phyloP scores from a whole-genome alignment of 148 eudicot genomes.

The Salicornia ramosissima region DNA sequence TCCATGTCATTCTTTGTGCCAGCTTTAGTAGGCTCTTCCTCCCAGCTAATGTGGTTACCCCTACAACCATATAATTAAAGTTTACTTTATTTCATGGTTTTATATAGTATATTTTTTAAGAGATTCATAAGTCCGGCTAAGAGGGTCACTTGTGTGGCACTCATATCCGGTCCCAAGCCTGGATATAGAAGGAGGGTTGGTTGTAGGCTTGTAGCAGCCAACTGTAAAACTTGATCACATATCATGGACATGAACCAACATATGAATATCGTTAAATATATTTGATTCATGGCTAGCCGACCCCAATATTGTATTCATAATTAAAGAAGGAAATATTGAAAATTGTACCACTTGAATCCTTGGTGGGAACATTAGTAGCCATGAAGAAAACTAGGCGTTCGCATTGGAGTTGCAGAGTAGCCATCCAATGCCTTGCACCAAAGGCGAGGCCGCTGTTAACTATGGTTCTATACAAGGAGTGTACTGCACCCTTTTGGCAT shows the following conservation, averaged over 20 bases:
- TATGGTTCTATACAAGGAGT: slow-evolving; percentile 62
- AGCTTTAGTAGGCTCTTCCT: slow-evolving; percentile 83
- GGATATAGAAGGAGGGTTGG: no score
- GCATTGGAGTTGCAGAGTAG: slow-evolving; percentile 83
- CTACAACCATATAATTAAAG: slow-evolving; percentile 28
- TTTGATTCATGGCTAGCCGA: no score
- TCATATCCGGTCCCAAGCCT: no score
- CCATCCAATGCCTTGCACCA: slow-evolving; percentile 85
- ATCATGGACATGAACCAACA: no score
- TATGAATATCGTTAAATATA: no score
- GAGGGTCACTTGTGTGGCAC: no score
- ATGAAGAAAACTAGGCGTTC: slow-evolving; percentile 79
- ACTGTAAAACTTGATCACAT: no score
- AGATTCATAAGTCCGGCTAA: no score
- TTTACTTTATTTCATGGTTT: no score
- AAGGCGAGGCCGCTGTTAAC: slow-evolving; percentile 87
- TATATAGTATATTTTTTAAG: no score
- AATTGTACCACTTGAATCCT: slow-evolving; percentile 71
- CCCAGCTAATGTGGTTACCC: slow-evolving; percentile 85
- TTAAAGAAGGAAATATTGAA: background rate
- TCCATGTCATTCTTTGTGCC: slow-evolving; percentile 91
- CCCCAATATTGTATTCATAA: background rate
- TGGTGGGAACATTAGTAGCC: slow-evolving; percentile 93
- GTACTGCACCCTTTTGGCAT: slow-evolving; percentile 61
- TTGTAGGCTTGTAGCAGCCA: no score